Percentiles rank a stretch among this genome's conserved stretches.
phyloP scores from a whole-genome alignment of 192 early-diverging fungal species.

The Funneliformis geosporum region DNA sequence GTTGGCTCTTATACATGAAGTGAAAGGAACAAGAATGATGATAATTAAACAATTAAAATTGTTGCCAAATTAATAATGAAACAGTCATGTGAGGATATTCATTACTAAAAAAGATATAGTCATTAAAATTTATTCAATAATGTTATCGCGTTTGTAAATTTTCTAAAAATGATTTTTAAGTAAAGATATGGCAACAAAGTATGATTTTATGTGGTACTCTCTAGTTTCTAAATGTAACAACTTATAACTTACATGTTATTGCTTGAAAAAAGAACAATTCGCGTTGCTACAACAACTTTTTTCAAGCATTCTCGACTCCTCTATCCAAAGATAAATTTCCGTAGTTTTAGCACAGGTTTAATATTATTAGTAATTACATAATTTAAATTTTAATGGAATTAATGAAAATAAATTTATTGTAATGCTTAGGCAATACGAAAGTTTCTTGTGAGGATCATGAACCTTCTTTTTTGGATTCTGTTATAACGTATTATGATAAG shows the following conservation, averaged over 20 bases:
- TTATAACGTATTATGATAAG: slow-evolving; percentile 69
- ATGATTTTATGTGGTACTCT: neutral
- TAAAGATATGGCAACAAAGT: neutral
- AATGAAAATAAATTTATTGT: neutral
- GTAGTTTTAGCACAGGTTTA: neutral
- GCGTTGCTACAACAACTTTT: neutral
- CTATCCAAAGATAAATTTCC: neutral
- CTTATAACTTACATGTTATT: neutral
- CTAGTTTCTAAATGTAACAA: neutral
- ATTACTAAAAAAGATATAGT: no score
- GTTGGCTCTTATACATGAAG: no score
- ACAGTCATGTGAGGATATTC: no score
- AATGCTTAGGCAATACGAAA: slow-evolving; percentile 34
- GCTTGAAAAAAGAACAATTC: neutral
- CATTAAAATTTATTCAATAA: no score
- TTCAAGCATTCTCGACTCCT: neutral
- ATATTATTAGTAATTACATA: neutral
- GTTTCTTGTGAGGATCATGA: slow-evolving; percentile 64
- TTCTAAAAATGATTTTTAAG: neutral
- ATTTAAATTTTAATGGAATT: neutral
- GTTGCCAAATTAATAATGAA: no score
- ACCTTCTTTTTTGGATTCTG: slow-evolving; percentile 71
- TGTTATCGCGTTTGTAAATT: neutral
- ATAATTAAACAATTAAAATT: no score
- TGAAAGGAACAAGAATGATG: no score